These are phyloP conservation scores for Mrakia hoshinonis DNA, from an alignment of 768 basidiomycete genomes.

Conservation along the genomic window DNA sequence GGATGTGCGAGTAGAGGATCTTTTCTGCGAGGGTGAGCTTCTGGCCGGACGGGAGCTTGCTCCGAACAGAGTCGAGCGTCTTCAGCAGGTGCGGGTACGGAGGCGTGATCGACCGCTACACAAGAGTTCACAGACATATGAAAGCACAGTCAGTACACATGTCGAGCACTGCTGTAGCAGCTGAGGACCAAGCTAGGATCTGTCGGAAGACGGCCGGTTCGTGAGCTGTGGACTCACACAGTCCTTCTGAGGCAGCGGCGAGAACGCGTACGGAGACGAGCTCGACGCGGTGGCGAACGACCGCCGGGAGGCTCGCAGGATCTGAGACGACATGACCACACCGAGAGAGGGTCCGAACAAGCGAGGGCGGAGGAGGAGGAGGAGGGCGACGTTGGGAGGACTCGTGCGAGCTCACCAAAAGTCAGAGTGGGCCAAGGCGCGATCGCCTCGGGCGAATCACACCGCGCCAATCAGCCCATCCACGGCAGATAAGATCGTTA, in stretches of 20 bases:
- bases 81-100: conserved; percentile 64
- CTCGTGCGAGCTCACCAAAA: no score
- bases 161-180: not conserved
- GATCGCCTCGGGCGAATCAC: no score
- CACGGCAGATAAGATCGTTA: no score
- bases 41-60: conserved; percentile 53
- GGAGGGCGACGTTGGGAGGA: not conserved
- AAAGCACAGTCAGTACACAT: not conserved
- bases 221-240: conserved; percentile 17
- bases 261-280: not conserved
- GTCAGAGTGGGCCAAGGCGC: no score
- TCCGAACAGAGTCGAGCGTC: conserved; percentile 62
- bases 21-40: conserved; percentile 95
- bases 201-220: not conserved
- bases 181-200: not conserved
- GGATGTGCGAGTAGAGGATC: conserved; percentile 86
- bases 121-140: not conserved
- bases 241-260: conserved; percentile 25
- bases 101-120: conserved; percentile 60
- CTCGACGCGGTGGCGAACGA: conserved; percentile 1
- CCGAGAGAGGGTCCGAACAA: not conserved
- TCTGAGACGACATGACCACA: not conserved
- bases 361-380: not conserved
- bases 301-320: not conserved
- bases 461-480: no score